Conservation (phyloP, 192 early-diverging fungal genomes). For the Backusella psychrophila region DNA sequence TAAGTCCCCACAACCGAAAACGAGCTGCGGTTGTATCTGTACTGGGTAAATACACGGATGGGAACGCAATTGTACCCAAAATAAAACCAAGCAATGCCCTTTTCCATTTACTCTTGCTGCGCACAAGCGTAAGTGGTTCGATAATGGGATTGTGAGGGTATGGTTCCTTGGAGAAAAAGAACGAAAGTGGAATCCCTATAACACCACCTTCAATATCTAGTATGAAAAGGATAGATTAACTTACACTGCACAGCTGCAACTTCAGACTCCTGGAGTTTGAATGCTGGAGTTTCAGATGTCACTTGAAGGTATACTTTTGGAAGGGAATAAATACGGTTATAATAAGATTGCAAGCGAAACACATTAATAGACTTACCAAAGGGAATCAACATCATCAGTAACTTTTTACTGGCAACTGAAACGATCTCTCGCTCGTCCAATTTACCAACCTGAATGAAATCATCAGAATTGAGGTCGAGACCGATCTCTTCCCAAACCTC, state of each 20-base stretch:
- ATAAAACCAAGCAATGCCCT: not conserved
- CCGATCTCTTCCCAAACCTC: constrained; percentile 33
- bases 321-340: not conserved
- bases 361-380: constrained; percentile 21
- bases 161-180: constrained; percentile 17
- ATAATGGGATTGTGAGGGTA: constrained; percentile 8
- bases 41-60: constrained; percentile 24
- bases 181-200: constrained; percentile 29
- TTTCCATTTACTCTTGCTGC: not conserved
- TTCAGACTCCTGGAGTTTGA: constrained; percentile 22
- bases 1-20: constrained; percentile 31
- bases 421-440: constrained; percentile 27
- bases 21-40: not conserved
- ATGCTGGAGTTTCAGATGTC: constrained; percentile 19
- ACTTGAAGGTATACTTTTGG: constrained; percentile 31
- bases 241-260: constrained; percentile 34
- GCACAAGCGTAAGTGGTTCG: constrained; percentile 1
- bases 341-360: too few species aligned
- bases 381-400: constrained; percentile 33
- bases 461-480: constrained; percentile 17
- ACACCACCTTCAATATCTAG: too few species aligned
- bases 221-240: not conserved
- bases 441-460: constrained; percentile 20
- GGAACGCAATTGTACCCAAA: constrained; percentile 25
- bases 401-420: constrained; percentile 11